Evolutionary conservation across 306 rosid genomes (phyloP).

Genomic region (Fragaria iinumae): DNA sequence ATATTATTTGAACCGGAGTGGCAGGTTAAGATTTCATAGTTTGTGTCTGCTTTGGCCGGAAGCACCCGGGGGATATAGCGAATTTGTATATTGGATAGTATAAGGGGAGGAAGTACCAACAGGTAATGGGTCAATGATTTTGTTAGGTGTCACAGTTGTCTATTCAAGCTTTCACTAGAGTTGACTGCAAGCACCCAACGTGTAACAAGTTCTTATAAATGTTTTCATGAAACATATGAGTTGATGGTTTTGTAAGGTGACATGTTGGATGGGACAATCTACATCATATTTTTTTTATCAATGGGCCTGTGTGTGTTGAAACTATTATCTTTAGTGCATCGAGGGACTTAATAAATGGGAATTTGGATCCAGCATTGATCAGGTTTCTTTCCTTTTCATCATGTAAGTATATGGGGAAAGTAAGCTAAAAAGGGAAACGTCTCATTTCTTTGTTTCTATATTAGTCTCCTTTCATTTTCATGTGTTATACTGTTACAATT

Average conservation of each 20-base stretch:
- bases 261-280: neutral
- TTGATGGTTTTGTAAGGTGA: neutral
- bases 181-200: slow-evolving; percentile 6
- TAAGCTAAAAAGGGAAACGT: neutral
- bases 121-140: neutral
- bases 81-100: neutral
- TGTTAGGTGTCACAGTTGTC: neutral
- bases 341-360: slow-evolving; percentile 2
- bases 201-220: neutral
- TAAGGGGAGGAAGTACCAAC: neutral
- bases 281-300: neutral
- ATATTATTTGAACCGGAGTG: neutral
- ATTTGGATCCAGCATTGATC: neutral
- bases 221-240: neutral
- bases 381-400: neutral
- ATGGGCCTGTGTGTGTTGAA: neutral
- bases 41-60: slow-evolving; percentile 1
- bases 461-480: neutral
- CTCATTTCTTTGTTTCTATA: neutral
- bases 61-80: neutral
- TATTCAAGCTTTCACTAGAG: neutral
- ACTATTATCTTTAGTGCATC: neutral
- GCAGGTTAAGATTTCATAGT: neutral
- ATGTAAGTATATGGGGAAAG: slow-evolving; percentile 4
- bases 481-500: neutral